phyloP scores from a whole-genome alignment of 2,329 filamentous ascomycete genomes.

The Sphaerulina vaccinii region DNA sequence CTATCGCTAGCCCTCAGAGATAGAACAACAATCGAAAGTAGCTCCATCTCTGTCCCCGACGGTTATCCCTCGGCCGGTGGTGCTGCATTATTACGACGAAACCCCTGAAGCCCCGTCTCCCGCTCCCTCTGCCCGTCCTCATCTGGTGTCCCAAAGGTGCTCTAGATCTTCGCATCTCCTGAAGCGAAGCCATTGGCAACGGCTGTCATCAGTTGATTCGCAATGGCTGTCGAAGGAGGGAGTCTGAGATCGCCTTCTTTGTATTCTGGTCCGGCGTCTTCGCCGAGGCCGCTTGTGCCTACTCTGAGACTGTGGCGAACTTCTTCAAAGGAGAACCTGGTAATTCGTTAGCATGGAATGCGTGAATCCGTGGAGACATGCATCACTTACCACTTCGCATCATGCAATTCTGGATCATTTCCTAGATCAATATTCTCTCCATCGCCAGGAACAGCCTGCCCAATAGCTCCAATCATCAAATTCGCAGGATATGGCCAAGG shows the following conservation, averaged over 20 bases:
- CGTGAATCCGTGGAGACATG: no score
- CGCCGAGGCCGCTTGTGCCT: constrained; percentile 67
- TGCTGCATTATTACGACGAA: no score
- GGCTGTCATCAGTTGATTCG: constrained; percentile 79
- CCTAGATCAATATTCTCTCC: constrained; percentile 80
- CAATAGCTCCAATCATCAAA: constrained; percentile 67
- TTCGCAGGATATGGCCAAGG: constrained; percentile 57
- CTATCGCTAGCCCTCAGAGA: no score
- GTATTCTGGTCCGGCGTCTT: constrained; percentile 63
- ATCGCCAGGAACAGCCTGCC: constrained; percentile 67
- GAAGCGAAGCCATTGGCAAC: constrained; percentile 73
- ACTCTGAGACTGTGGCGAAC: constrained; percentile 69
- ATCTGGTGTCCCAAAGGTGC: no score
- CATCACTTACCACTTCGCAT: constrained; percentile 91
- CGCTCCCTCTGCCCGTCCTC: no score
- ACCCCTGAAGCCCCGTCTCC: no score
- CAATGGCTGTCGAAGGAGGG: constrained; percentile 86
- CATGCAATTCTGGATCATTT: constrained; percentile 87
- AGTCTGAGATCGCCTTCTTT: constrained; percentile 75
- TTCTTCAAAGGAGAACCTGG: constrained; percentile 77
- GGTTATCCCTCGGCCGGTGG: no score
- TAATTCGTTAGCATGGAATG: no score
- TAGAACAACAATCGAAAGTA: no score
- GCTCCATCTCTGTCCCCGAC: no score
- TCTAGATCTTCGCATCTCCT: constrained; percentile 47